A percentile compares a stretch with the other conserved stretches of the same genome.
phyloP scores from a whole-genome alignment of 1,139 yeast species.

The Kazachstania sp. region DNA sequence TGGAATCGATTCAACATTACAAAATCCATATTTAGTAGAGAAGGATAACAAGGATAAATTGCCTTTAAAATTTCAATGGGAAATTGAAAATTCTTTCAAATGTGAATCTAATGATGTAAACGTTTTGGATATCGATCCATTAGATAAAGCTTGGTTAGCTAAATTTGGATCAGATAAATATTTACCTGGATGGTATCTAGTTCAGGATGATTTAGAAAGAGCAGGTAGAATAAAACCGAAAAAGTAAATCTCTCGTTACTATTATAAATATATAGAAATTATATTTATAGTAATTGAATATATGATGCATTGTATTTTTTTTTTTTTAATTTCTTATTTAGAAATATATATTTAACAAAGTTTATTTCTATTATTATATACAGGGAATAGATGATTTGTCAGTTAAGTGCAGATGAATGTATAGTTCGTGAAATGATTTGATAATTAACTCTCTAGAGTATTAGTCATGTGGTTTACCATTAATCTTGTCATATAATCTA shows the following conservation, averaged over 20 bases:
- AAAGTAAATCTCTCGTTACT: no score
- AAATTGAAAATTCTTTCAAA: constrained; percentile 17
- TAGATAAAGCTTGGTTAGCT: constrained; percentile 9
- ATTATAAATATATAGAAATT: no score
- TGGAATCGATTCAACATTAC: constrained; percentile 22
- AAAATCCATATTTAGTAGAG: constrained; percentile 24
- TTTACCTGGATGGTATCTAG: constrained; percentile 31
- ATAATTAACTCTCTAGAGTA: background rate
- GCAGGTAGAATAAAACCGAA: constrained; percentile 24
- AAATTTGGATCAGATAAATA: constrained; percentile 9
- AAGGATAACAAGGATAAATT: background rate
- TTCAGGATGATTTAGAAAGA: constrained; percentile 27
- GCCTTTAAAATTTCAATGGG: constrained; percentile 22
- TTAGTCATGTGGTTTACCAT: constrained; percentile 64
- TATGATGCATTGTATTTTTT: no score
- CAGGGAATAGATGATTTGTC: no score
- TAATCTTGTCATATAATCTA: constrained; percentile 69
- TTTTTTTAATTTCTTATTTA: no score
- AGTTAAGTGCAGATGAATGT: no score
- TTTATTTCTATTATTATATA: no score
- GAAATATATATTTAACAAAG: no score
- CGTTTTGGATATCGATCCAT: constrained; percentile 7
- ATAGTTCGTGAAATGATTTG: background rate
- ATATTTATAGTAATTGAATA: no score
- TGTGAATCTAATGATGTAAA: constrained; percentile 3